Base-by-base conservation (phyloP, 306 rosid species). In the Albizia julibrissin region DNA sequence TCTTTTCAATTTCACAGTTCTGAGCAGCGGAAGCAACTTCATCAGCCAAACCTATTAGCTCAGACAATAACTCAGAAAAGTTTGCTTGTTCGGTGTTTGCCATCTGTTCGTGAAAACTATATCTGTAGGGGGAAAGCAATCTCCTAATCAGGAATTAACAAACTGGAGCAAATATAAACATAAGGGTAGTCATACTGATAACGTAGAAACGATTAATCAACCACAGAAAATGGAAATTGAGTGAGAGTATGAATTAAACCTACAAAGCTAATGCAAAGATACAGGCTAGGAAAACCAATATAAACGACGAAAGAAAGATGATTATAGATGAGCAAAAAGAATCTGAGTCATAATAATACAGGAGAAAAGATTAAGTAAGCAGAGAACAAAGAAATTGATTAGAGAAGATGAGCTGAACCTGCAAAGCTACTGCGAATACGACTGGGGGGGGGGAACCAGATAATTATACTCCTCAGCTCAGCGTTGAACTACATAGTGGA, bases 1-100 rank as follows among this genome's bases (percentile, higher is more conserved):
- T 88, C 11, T 76, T 86, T 79, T 86, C 91, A 73, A 71, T 64
- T 76, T 72, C 91, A 22, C 83, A 83, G 59, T 72, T 83, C 75
- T 65, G 91, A 77, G 97, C 88, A 37, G 86, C 37, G 22, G 85
- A 84, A 84, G 85, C 89, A 79, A 94, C 89, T 83, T 91, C 93
- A 50, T 82, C 86, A 2, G 78, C 89, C 84, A 87, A 82, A 54
- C 71, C 85, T 40, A 82, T 80, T 64, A 82, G 84, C 85, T 82
- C 89, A 8, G 83, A 78, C 70, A 92, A 22, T 77, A 87, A 40
- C 42, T 88, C 89, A 31, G 85, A 72, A 83, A 86, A 82, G 0
- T 86, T 80, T n/a, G 72, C 83, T n/a, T 73, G 59, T 75, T 85
- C 92, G 80, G 70, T 70, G 29, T 16, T 82, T 54, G 66, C 73